Evolutionary conservation across 768 basidiomycete genomes (phyloP).

Genomic region (Pleurotus djamor): DNA sequence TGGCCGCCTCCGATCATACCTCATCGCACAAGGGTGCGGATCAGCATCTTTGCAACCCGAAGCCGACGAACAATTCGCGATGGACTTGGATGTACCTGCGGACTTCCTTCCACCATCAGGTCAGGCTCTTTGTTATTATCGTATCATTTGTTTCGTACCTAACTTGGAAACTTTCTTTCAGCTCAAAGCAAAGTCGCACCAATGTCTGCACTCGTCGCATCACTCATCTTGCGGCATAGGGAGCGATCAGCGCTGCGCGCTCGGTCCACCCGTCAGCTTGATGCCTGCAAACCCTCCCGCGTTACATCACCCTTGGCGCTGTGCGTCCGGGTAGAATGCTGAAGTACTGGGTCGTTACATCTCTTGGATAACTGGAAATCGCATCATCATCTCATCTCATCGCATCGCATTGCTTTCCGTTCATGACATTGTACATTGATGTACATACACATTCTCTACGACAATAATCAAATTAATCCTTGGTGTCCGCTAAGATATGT

Average conservation of each 20-base stretch:
- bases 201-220: slow-evolving; percentile 12
- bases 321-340: not conserved
- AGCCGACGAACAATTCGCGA: not conserved
- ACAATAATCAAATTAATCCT: not conserved
- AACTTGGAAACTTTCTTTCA: not conserved
- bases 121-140: too few species aligned
- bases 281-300: not conserved
- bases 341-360: not conserved
- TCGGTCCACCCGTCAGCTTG: not conserved
- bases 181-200: slow-evolving; percentile 1
- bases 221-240: slow-evolving; percentile 9
- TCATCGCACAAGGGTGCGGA: slow-evolving; percentile 7
- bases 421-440: not conserved
- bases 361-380: not conserved
- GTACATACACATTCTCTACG: not conserved
- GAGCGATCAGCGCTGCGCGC: slow-evolving; percentile 10
- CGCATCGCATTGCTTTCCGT: not conserved
- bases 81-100: not conserved
- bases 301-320: slow-evolving; percentile 1
- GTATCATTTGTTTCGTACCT: too few species aligned
- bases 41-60: not conserved
- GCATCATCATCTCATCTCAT: not conserved
- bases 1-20: slow-evolving; percentile 7
- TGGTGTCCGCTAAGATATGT: too few species aligned
- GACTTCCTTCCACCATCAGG: slow-evolving; percentile 2